Base-by-base conservation (phyloP, 306 rosid species). In the Quercus dentata region DNA sequence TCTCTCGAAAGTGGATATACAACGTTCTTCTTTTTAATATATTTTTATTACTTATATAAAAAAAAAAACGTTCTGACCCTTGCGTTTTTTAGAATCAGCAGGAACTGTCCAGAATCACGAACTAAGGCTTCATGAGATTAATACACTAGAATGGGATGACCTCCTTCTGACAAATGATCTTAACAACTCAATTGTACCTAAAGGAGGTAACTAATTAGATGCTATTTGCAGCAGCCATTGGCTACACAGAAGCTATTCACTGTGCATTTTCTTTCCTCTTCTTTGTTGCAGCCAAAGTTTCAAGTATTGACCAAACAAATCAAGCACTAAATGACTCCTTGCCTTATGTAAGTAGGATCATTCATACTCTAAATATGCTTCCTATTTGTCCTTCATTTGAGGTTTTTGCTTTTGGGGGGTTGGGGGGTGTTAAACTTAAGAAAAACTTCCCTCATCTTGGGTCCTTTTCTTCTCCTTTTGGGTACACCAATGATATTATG, bases 121-220 rank as follows among this genome's bases (percentile, higher is more conserved):
- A 74, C 76, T 80, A 84, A 85, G 83, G 83, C 97, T 94, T 72
- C 94, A 88, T 68, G 99, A 96, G 85, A 89, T 96, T 80, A 96
- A 96, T 82, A 93, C 99, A 63, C 99, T 96, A 58, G 99, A 96
- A 56, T 96, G 99, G 99, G 97, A 96, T 80, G 99, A 96, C 23
- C 97, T 96, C 63, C 97, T 96, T 68, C 88, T 68, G 61, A 28
- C 84, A 77, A 80, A 87, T 68, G 97, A 91, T 76, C 85, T 69
- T 69, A 74, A 69, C 80, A 71, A 86, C 71, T 44, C 82, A 55
- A 21, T 71, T 33, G 19, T 77, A 3, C 81, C 81, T 82, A 74
- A 81, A 80, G 92, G 86, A 89, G 97, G 99, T 95, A 93, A 92
- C 76, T 70, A 77, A 74, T 76, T 73, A 21, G 49, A 73, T 72